phyloP scores from a whole-genome alignment of 2,329 filamentous ascomycete genomes.

The Cladorrhinum sp. region DNA sequence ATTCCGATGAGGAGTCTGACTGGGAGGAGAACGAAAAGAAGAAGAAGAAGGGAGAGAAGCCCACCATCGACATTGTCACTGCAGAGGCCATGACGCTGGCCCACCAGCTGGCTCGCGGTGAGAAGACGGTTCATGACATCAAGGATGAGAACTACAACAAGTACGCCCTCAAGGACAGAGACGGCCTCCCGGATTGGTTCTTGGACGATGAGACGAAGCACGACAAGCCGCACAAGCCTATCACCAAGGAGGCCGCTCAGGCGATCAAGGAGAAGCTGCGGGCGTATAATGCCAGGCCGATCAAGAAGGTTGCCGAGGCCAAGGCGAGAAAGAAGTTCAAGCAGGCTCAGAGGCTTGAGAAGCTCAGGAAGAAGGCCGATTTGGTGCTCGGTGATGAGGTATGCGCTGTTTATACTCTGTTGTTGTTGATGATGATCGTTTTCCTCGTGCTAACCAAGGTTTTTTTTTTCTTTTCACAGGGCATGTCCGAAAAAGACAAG shows the following conservation, averaged over 20 bases:
- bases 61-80: slow-evolving; percentile 93
- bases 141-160: slow-evolving; percentile 94
- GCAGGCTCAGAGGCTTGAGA: slow-evolving; percentile 85
- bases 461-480: too few species aligned
- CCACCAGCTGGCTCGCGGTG: slow-evolving; percentile 82
- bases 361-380: slow-evolving; percentile 95
- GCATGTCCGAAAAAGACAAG: slow-evolving; percentile 95
- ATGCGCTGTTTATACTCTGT: slow-evolving; percentile 3
- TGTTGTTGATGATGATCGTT: too few species aligned
- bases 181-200: slow-evolving; percentile 97
- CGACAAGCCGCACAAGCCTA: slow-evolving; percentile 81
- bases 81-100: slow-evolving; percentile 98
- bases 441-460: too few species aligned
- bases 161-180: slow-evolving; percentile 82
- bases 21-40: slow-evolving; percentile 67
- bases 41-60: slow-evolving; percentile 59
- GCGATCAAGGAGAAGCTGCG: slow-evolving; percentile 95
- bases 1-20: slow-evolving; percentile 35
- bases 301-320: slow-evolving; percentile 98
- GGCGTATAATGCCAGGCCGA: slow-evolving; percentile 89
- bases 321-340: slow-evolving; percentile 97
- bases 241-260: slow-evolving; percentile 80
- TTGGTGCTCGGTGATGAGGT: slow-evolving; percentile 78
- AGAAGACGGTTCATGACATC: slow-evolving; percentile 74
- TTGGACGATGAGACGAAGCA: slow-evolving; percentile 86